A percentile compares a stretch with the other conserved stretches of the same genome.
phyloP scores from a whole-genome alignment of 2,329 filamentous ascomycete species.

The Fusarium setosum region DNA sequence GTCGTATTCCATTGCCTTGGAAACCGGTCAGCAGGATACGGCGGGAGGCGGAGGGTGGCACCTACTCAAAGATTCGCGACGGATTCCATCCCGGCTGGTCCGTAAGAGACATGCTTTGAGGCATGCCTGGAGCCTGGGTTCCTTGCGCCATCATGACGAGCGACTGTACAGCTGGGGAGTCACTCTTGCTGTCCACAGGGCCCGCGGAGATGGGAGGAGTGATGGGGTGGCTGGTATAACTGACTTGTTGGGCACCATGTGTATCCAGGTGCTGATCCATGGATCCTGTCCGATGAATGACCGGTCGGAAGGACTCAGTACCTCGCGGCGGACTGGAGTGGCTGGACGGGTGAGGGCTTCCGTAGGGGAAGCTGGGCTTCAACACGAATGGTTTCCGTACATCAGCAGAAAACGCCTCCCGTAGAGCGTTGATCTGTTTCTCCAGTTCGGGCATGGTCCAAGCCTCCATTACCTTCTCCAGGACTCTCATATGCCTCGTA shows the following conservation, averaged over 20 bases:
- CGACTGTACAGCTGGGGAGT: conserved; percentile 79
- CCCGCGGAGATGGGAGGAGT: conserved; percentile 83
- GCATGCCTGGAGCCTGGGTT: conserved; percentile 63
- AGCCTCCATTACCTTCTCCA: conserved; percentile 84
- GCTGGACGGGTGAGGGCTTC: conserved; percentile 76
- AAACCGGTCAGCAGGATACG: conserved; percentile 6
- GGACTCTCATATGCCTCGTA: conserved; percentile 90
- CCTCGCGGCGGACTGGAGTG: conserved; percentile 72
- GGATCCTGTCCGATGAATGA: conserved; percentile 58
- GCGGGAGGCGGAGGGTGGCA: conserved; percentile 32
- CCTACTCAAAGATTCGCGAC: conserved; percentile 89
- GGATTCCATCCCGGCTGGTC: conserved; percentile 84
- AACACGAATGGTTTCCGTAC: conserved; percentile 86
- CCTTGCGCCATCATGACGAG: conserved; percentile 77
- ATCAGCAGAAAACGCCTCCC: conserved; percentile 92
- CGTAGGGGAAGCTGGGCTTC: conserved; percentile 88
- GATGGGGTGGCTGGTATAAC: conserved; percentile 77
- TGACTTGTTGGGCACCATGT: conserved; percentile 69
- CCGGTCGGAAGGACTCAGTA: conserved; percentile 61
- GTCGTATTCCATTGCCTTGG: conserved; percentile 94
- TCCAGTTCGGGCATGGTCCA: conserved; percentile 94
- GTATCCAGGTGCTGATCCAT: conserved; percentile 67
- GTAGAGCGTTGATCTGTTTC: conserved; percentile 87
- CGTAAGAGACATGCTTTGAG: conserved; percentile 68
- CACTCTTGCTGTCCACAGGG: conserved; percentile 79